These are phyloP conservation scores for Paulownia fortunei DNA, from an alignment of 257 asterid species.

Conservation along the genomic window DNA sequence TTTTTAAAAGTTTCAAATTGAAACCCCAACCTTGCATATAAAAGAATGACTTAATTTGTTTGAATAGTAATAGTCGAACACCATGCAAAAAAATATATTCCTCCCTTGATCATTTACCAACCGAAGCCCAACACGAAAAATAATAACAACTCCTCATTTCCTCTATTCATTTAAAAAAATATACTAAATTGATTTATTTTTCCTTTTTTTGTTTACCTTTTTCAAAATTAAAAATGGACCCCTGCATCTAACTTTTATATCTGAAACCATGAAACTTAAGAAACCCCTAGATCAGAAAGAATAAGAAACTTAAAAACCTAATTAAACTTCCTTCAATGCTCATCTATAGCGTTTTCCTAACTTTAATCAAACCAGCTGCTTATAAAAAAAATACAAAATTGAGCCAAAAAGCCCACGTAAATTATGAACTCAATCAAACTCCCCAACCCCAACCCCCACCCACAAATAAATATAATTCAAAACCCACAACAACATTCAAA, in stretches of 20 bases:
- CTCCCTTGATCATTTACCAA: not conserved
- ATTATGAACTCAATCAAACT: not conserved
- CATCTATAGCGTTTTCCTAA: not conserved
- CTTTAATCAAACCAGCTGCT: not conserved
- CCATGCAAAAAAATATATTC: not conserved
- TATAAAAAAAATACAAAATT: not conserved
- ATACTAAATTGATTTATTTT: not conserved
- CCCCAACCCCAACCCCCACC: too few species aligned
- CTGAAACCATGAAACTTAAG: not conserved
- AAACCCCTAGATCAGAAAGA: conserved; percentile 17
- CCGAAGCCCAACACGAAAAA: not conserved
- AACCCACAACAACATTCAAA: not conserved
- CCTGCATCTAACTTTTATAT: not conserved
- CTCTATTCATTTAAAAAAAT: not conserved
- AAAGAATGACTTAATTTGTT: not conserved
- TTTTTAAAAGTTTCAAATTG: not conserved
- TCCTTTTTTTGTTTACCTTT: not conserved
- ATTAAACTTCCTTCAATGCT: not conserved
- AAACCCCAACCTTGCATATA: not conserved
- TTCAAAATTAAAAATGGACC: not conserved
- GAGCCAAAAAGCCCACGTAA: not conserved
- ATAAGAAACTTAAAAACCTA: not conserved
- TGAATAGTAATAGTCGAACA: not conserved
- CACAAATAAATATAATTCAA: not conserved
- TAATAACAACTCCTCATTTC: not conserved